Percentiles rank a stretch among this genome's conserved stretches.
These are phyloP conservation scores for Globisporangium middletonii DNA, from an alignment of 352 stramenopile species.

Conservation along the genomic window DNA sequence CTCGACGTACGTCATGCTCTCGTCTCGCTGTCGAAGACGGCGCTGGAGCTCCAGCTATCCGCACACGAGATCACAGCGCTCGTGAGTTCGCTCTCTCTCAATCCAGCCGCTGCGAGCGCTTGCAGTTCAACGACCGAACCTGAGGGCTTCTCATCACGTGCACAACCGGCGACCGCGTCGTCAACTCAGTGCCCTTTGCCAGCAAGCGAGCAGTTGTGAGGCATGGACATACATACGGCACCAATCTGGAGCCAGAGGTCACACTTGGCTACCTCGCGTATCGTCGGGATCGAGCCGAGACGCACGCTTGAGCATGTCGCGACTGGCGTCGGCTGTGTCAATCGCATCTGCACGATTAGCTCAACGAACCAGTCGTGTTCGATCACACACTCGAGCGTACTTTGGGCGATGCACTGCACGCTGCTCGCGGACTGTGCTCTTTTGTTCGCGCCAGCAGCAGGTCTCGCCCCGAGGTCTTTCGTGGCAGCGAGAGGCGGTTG, in stretches of 20 bases:
- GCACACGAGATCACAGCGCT: background rate
- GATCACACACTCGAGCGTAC: too few relatives aligned
- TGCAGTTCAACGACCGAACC: constrained; percentile 1
- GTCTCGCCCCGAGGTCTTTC: too few relatives aligned
- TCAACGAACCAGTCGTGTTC: too few relatives aligned
- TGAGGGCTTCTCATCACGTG: constrained; percentile 7
- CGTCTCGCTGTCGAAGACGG: constrained; percentile 34
- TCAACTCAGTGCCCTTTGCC: constrained; percentile 11
- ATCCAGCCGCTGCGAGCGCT: background rate
- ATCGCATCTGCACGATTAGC: too few relatives aligned
- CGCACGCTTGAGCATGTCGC: background rate
- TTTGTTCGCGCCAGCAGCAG: too few relatives aligned
- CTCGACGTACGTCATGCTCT: constrained; percentile 44
- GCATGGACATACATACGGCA: too few relatives aligned
- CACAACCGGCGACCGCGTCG: constrained; percentile 3
- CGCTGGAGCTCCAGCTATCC: constrained; percentile 14
- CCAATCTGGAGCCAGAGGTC: background rate
- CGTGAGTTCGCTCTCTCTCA: too few relatives aligned
- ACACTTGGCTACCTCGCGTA: constrained; percentile 8
- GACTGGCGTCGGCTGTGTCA: background rate
- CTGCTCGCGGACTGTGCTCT: too few relatives aligned
- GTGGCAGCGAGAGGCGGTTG: too few relatives aligned
- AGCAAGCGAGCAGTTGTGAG: background rate
- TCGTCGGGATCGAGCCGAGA: constrained; percentile 5
- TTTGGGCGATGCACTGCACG: too few relatives aligned